These are phyloP conservation scores for Isochrysis galbana DNA, from an alignment of 78 protist genomes.

Conservation along the genomic window DNA sequence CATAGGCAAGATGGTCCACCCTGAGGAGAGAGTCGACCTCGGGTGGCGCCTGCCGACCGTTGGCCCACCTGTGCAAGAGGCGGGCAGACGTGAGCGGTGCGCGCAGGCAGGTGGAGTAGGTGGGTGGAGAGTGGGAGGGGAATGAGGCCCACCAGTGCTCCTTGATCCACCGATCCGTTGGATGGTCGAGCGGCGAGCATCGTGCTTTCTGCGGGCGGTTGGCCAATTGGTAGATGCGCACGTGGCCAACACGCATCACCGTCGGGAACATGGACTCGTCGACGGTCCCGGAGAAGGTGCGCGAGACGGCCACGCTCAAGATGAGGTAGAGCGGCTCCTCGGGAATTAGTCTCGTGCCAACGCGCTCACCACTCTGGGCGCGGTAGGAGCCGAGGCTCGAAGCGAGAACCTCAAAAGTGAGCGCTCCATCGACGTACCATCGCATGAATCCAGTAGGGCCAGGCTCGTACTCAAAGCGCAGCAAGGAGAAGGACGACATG, in stretches of 20 bases:
- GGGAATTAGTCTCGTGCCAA: background rate
- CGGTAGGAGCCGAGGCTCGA: background rate
- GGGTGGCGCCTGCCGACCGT: background rate
- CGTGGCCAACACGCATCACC: background rate
- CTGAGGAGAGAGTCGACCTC: background rate
- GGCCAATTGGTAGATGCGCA: background rate
- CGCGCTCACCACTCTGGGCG: background rate
- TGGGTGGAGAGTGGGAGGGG: too few species aligned
- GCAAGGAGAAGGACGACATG: background rate
- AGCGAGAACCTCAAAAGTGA: background rate
- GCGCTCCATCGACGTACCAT: background rate
- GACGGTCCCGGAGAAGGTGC: background rate
- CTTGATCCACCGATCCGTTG: background rate
- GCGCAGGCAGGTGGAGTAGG: too few species aligned
- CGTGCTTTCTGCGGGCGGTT: too few species aligned
- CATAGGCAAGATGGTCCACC: background rate
- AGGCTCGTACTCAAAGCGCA: background rate
- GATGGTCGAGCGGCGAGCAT: background rate
- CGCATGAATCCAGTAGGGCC: background rate
- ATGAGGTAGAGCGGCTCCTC: constrained; percentile 19
- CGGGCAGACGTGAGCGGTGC: too few species aligned
- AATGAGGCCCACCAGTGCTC: background rate
- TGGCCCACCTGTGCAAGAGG: too few species aligned
- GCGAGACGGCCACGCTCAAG: background rate
- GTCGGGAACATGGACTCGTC: background rate